Base-by-base conservation (phyloP, 148 eudicot species). In the Agrostemma githago region DNA sequence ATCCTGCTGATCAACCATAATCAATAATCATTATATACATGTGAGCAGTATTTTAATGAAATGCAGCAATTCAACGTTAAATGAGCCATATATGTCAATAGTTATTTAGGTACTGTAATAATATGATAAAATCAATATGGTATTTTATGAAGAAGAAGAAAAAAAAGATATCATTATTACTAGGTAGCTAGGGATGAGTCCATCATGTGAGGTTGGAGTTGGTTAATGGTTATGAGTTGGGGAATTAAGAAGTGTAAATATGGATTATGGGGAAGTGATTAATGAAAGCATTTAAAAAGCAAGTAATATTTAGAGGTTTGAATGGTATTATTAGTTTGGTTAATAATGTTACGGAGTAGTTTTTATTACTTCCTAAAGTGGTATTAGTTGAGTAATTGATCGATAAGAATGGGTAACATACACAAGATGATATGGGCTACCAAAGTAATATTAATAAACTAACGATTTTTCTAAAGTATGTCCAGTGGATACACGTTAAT, bases 1-100 rank as follows among this genome's bases (percentile, higher is more conserved):
- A 77, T 84, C 83, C 44, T 83, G 83, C 70, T 91, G 80, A 48
- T 17, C 43, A 53, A 70, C 12, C 12, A 51, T 4, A 26, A 26
- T n/a, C n/a, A n/a, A n/a, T 26, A 1, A 26, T 26, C 34, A 26
- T n/a, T n/a, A n/a, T n/a, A n/a, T 1, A 26, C 34, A 26, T 26
- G 1, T 26, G 34, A 26, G 34, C 34, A 26, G 34, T 26, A 26
- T 66, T 57, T 37, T 37, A 48, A 53, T 60, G 6, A 39, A n/a
- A 39, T 3, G 5, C 51, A 56, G 12, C 58, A 74, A n/a, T n/a
- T n/a, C n/a, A n/a, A n/a, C n/a, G n/a, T 0, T 38, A 46, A 8
- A 67, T 67, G 71, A 67, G 7, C 65, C 34, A 26, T 26, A 26
- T 61, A 53, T 76, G 79, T 72, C 34, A 72, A 76, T 80, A 80